phyloP scores from a whole-genome alignment of 2,329 filamentous ascomycete genomes.

The Teratosphaeriaceae sp. region DNA sequence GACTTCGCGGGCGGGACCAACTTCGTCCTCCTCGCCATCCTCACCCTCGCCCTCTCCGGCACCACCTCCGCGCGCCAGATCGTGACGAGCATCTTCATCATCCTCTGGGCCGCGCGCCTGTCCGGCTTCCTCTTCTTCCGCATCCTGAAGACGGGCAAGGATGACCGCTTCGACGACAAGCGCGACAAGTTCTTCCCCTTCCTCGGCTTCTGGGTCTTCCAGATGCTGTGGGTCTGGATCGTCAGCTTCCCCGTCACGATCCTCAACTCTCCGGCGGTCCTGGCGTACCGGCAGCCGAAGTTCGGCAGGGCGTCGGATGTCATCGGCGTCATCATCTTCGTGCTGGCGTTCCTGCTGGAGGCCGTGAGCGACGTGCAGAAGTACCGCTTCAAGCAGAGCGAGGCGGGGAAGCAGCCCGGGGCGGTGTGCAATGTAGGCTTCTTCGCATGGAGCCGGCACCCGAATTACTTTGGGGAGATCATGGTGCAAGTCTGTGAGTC shows the following conservation, averaged over 20 bases:
- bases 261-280: conserved; percentile 60
- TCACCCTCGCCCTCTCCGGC: conserved; percentile 57
- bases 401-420: conserved; percentile 45
- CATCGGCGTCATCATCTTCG: conserved; percentile 56
- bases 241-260: conserved; percentile 63
- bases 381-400: conserved; percentile 52
- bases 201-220: conserved; percentile 64
- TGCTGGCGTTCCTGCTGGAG: conserved; percentile 57
- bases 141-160: conserved; percentile 62
- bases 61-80: conserved; percentile 55
- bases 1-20: conserved; percentile 65
- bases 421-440: conserved; percentile 59
- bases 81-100: conserved; percentile 57
- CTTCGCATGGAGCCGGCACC: conserved; percentile 58
- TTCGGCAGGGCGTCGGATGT: conserved; percentile 62
- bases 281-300: conserved; percentile 45
- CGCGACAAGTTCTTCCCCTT: conserved; percentile 64
- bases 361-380: conserved; percentile 59
- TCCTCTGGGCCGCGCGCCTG: conserved; percentile 59
- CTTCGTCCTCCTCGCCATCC: conserved; percentile 59
- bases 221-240: conserved; percentile 62
- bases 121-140: conserved; percentile 62
- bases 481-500: conserved; percentile 60
- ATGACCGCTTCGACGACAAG: conserved; percentile 67
- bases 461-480: conserved; percentile 71